Conservation (phyloP, 495 filamentous ascomycete species). For the Annulohypoxylon bovei region DNA sequence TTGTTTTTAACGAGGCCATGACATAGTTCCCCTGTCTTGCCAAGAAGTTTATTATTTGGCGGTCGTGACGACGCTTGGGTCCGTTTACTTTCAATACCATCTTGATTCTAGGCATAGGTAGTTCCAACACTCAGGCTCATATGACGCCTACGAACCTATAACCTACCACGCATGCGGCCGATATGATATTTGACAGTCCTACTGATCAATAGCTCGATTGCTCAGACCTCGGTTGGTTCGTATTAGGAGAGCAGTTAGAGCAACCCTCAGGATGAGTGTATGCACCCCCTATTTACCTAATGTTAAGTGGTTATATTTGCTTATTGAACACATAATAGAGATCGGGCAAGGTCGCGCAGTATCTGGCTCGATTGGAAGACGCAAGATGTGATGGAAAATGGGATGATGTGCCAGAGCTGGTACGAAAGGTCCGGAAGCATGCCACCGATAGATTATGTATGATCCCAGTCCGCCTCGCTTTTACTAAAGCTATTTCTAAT, state of each 20-base stretch:
- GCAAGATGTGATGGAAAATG: constrained; percentile 89
- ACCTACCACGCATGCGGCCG: constrained; percentile 26
- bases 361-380: constrained; percentile 81
- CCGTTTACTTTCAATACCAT: constrained; percentile 17
- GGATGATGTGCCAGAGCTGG: constrained; percentile 88
- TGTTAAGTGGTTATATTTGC: constrained; percentile 4
- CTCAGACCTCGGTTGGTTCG: constrained; percentile 31
- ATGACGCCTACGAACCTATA: neutral
- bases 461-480: constrained; percentile 37
- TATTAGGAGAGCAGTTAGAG: constrained; percentile 8
- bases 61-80: constrained; percentile 15
- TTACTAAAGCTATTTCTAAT: constrained; percentile 9
- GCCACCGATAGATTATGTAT: constrained; percentile 86
- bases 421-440: constrained; percentile 93
- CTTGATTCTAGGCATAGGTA: constrained; percentile 19
- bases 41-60: constrained; percentile 36
- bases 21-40: constrained; percentile 26
- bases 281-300: constrained; percentile 10
- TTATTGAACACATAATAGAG: constrained; percentile 46
- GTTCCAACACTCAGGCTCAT: constrained; percentile 18
- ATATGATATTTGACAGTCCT: constrained; percentile 39
- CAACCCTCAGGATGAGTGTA: constrained; percentile 47
- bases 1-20: constrained; percentile 14
- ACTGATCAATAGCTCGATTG: constrained; percentile 40
- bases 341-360: constrained; percentile 76